These are phyloP conservation scores for Psilocybe subaeruginosa DNA, from an alignment of 768 basidiomycete species.

Conservation along the genomic window DNA sequence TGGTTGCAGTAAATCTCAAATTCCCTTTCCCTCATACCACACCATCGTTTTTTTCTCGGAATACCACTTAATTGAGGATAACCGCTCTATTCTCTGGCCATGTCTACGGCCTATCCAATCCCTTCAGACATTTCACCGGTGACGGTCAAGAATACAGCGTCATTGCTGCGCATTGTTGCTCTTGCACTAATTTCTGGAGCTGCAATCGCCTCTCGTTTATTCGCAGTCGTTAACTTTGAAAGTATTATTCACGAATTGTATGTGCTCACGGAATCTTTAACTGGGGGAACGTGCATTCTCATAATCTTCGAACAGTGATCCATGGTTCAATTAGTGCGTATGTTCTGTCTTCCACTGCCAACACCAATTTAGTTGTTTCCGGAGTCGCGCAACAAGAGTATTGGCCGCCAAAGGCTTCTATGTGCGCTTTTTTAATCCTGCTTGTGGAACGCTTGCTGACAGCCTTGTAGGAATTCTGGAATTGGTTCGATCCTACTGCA, in stretches of 20 bases:
- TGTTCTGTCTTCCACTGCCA: constrained; percentile 9
- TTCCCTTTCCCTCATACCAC: constrained; percentile 13
- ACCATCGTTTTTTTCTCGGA: constrained; percentile 4
- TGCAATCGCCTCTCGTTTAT: constrained; percentile 93
- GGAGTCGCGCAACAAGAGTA: constrained; percentile 90
- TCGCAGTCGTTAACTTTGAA: constrained; percentile 97
- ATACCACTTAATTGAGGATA: constrained; percentile 10
- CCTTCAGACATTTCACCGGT: constrained; percentile 69
- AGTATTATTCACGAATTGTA: constrained; percentile 99
- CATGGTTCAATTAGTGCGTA: constrained; percentile 99
- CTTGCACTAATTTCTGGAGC: constrained; percentile 91
- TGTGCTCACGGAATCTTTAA: constrained; percentile 33
- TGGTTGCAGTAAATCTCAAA: constrained; percentile 8
- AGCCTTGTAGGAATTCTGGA: constrained; percentile 91
- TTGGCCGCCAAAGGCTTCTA: constrained; percentile 94
- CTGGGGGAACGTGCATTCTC: constrained; percentile 11
- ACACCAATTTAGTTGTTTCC: constrained; percentile 17
- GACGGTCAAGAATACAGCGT: constrained; percentile 85
- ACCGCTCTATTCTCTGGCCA: constrained; percentile 41
- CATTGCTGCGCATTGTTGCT: constrained; percentile 88
- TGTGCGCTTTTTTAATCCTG: constrained; percentile 48
- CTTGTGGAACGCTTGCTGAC: not conserved
- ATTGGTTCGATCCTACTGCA: constrained; percentile 99
- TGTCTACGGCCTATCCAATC: constrained; percentile 75
- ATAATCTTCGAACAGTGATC: constrained; percentile 61